Evolutionary conservation across 2,329 filamentous ascomycete genomes (phyloP).

Genomic region (Coleophoma crateriformis): DNA sequence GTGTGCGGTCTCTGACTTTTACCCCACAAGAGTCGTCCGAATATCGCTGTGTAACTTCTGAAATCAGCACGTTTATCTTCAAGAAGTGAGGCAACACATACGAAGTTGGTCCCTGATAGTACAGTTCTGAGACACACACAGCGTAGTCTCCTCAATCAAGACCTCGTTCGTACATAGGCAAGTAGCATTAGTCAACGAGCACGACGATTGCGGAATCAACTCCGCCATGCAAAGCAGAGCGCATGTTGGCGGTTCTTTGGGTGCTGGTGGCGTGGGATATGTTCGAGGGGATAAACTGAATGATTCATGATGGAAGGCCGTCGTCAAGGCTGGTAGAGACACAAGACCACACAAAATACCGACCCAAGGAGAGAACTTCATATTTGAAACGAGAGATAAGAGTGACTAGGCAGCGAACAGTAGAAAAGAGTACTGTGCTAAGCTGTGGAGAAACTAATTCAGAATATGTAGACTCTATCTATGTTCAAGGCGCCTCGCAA

Average conservation of each 20-base stretch:
- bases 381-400: neutral
- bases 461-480: no score
- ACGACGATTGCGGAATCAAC: neutral
- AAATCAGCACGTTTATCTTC: neutral
- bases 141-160: neutral
- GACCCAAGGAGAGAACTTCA: neutral
- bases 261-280: neutral
- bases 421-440: neutral
- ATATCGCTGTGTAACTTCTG: neutral
- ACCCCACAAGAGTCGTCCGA: constrained; percentile 1
- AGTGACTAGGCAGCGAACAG: neutral
- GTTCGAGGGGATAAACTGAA: neutral
- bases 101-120: neutral
- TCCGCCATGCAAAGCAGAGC: neutral
- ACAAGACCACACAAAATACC: neutral
- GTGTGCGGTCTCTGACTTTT: neutral
- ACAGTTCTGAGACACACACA: neutral
- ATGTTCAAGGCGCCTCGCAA: no score
- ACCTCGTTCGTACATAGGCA: neutral
- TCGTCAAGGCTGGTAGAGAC: neutral
- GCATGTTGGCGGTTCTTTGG: neutral
- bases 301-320: neutral
- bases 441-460: neutral
- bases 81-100: neutral
- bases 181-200: neutral